phyloP scores from a whole-genome alignment of 2,329 filamentous ascomycete genomes.

The Pyricularia sp. region DNA sequence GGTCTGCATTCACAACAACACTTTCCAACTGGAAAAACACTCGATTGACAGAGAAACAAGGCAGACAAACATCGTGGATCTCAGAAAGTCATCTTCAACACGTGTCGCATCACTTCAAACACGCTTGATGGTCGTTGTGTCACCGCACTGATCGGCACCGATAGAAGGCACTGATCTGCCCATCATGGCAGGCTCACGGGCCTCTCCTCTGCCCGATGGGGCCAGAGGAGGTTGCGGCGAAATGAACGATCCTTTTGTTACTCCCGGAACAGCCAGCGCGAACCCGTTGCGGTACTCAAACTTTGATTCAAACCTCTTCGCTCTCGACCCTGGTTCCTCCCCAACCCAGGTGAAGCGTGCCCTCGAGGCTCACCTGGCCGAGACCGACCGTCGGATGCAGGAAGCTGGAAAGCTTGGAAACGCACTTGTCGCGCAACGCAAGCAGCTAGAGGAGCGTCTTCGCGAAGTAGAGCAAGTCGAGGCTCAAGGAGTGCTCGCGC shows the following conservation, averaged over 20 bases:
- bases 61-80: not conserved
- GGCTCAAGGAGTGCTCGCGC: conserved; percentile 67
- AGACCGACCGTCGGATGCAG: conserved; percentile 84
- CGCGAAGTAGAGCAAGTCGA: conserved; percentile 75
- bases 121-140: not conserved
- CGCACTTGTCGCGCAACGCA: conserved; percentile 77
- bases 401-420: conserved; percentile 86
- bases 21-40: not conserved
- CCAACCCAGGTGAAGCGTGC: conserved; percentile 82
- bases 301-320: conserved; percentile 75
- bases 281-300: conserved; percentile 63
- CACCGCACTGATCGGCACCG: not conserved
- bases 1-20: not conserved
- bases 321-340: conserved; percentile 65
- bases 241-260: conserved; percentile 50
- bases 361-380: conserved; percentile 81
- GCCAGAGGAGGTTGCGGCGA: conserved; percentile 27
- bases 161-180: conserved; percentile 6
- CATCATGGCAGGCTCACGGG: conserved; percentile 15
- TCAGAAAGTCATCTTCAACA: not conserved
- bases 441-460: conserved; percentile 70
- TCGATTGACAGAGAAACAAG: not conserved
- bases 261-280: conserved; percentile 25
- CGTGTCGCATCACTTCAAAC: not conserved
- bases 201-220: conserved; percentile 18